Conservation (phyloP, 768 basidiomycete genomes). For the Cyathus striatus region DNA sequence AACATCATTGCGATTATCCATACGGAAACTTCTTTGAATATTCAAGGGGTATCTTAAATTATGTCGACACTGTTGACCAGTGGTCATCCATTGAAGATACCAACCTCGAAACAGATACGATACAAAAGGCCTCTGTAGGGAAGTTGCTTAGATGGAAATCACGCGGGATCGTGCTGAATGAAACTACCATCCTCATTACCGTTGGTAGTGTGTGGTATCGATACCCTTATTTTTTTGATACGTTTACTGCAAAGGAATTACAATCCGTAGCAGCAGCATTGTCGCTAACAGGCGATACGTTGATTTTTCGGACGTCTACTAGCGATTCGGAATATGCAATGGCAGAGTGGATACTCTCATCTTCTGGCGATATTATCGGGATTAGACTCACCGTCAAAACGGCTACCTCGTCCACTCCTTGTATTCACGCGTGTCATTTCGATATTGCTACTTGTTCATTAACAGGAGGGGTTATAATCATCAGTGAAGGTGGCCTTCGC, state of each 20-base stretch:
- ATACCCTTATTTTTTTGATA: slow-evolving; percentile 30
- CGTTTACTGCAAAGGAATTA: slow-evolving; percentile 30
- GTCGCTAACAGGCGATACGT: slow-evolving; percentile 23
- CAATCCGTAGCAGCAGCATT: slow-evolving; percentile 26
- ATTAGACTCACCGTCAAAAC: slow-evolving; percentile 29
- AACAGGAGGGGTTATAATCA: slow-evolving; percentile 24
- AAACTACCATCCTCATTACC: slow-evolving; percentile 30
- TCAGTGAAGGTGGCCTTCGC: slow-evolving; percentile 32
- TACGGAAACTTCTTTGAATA: slow-evolving; percentile 32
- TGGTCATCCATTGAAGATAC: slow-evolving; percentile 29
- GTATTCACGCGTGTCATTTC: slow-evolving; percentile 29
- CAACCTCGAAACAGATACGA: slow-evolving; percentile 25
- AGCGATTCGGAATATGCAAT: slow-evolving; percentile 28
- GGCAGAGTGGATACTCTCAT: slow-evolving; percentile 34
- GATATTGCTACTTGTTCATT: slow-evolving; percentile 28
- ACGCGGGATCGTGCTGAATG: slow-evolving; percentile 21
- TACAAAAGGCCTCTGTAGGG: slow-evolving; percentile 21
- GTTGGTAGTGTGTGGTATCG: slow-evolving; percentile 27
- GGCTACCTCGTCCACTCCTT: slow-evolving; percentile 28
- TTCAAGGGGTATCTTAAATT: slow-evolving; percentile 21
- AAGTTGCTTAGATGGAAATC: slow-evolving; percentile 30
- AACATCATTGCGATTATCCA: slow-evolving; percentile 36
- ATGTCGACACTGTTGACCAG: slow-evolving; percentile 26
- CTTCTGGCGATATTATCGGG: slow-evolving; percentile 28
- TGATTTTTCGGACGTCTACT: slow-evolving; percentile 29